phyloP scores from a whole-genome alignment of 352 stramenopile species.

The Globisporangium emineosum region DNA sequence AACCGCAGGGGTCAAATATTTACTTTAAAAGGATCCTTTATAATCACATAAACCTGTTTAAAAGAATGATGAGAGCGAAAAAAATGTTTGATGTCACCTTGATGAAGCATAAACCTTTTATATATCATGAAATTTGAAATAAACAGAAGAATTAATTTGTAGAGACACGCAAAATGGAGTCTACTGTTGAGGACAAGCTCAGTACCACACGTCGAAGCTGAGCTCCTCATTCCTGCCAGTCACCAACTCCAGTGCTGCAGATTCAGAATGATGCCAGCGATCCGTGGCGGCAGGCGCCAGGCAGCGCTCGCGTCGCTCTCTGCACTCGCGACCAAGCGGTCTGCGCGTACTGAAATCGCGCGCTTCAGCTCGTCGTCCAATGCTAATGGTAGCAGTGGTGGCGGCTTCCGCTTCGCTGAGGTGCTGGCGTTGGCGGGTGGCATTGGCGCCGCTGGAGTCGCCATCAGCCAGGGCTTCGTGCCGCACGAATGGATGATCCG shows the following conservation, averaged over 20 bases:
- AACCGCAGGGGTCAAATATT: not conserved
- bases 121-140: not conserved
- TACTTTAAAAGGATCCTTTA: not conserved
- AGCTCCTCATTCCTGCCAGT: slow-evolving; percentile 3
- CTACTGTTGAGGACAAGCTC: not conserved
- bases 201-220: slow-evolving; percentile 11
- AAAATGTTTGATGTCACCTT: not conserved
- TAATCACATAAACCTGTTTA: not conserved
- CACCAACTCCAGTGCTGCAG: not conserved
- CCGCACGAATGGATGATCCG: slow-evolving; percentile 75
- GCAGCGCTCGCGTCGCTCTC: slow-evolving; percentile 2
- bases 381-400: not conserved
- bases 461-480: slow-evolving; percentile 62
- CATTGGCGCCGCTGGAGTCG: slow-evolving; percentile 49
- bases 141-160: not conserved
- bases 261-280: slow-evolving; percentile 11
- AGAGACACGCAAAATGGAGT: not conserved
- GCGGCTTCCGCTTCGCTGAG: slow-evolving; percentile 17
- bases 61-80: not conserved
- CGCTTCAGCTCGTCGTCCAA: slow-evolving; percentile 5
- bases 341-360: not conserved
- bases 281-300: slow-evolving; percentile 4
- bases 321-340: slow-evolving; percentile 3
- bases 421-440: slow-evolving; percentile 44
- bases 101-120: not conserved